Evolutionary conservation across 139 green algal species (phyloP), one percentile per base, ranked within the genome.

Genomic region (Picochlorum sp.): DNA sequence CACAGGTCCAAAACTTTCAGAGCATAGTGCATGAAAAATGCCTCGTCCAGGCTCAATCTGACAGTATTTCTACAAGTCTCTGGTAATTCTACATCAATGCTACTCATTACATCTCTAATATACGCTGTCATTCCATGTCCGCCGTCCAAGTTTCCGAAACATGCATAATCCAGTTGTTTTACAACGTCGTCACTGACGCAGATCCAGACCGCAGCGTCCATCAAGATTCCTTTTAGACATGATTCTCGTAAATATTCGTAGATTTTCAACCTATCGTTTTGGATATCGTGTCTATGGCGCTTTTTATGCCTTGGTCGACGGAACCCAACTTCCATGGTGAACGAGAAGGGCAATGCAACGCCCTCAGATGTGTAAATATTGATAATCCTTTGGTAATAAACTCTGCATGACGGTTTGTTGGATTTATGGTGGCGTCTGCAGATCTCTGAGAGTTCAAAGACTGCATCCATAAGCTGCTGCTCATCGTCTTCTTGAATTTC

Each of bases 371-470:
- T 67, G 54, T 14, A 65, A 51, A 28, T 71, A 65, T 38, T 83
- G 75, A 57, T 88, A 70, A 64, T 85, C 72, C 4, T 56, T 57
- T 15, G 85, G 81, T 64, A 89, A 64, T 68, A 92, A 61, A 13
- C 80, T 81, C 3, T 50, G 28, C 68, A 84, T 74, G n/a, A 77
- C 80, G 21, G 76, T 69, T 45, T 72, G 56, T 30, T 58, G 60
- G 14, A 70, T 61, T 4, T 70, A 26, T 63, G 65, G 63, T 87
- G 85, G 26, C 85, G 77, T 44, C 85, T 60, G 47, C 77, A 85
- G 60, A 86, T 57, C 30, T 92, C 84, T 5, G 72, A 77, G 28
- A 91, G 61, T n/a, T 85, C 82, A 26, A 81, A 71, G 23, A 84
- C 21, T 1, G 81, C 82, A 14, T 62, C 75, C 49, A 84, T 73